Base-by-base conservation (phyloP, 768 basidiomycete genomes). In the Boletus fagicola region DNA sequence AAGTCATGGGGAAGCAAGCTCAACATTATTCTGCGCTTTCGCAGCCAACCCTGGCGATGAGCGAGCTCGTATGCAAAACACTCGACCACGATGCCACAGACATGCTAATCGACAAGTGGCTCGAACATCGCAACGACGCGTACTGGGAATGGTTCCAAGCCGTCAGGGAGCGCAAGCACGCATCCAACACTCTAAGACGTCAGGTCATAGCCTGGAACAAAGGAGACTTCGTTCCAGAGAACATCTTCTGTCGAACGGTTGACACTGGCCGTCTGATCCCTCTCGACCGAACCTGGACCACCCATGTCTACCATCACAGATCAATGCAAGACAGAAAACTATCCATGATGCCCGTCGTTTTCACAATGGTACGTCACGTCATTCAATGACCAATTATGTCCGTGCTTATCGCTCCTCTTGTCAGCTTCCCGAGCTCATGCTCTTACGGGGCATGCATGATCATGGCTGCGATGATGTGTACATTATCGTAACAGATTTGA, bases 41-140 rank as follows among this genome's bases (percentile, higher is more conserved):
- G 0, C 85, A 86, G 22, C 88, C 88, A 6, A 78, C 76, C 30
- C 80, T 90, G 54, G 79, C 82, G 42, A 88, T 88, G 84, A 85
- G 85, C 58, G 88, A 90, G 75, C 87, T 90, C 49, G 83, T 90
- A 53, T 85, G 85, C 74, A 90, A 87, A 42, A 88, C 86, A 6
- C 79, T 90, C 55, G 86, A 87, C 73, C 84, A 88, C 75, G 85
- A 88, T 62, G 80, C 84, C 18, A 88, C 88, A 1, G 86, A 88
- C 75, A 78, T 83, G 75, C 83, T 90, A 63, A 90, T 90, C 74
- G 87, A 90, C 78, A 87, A 85, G 70, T 90, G 88, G 88, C 85
- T 90, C 45, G 87, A 90, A 67, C 86, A 89, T 66, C 82, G 83
- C 65, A 83, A 87, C 60, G 86, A 88, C 74, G 80, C 83, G 46